These are phyloP conservation scores for Solanum virginianum DNA, from an alignment of 257 asterid genomes.

Conservation along the genomic window DNA sequence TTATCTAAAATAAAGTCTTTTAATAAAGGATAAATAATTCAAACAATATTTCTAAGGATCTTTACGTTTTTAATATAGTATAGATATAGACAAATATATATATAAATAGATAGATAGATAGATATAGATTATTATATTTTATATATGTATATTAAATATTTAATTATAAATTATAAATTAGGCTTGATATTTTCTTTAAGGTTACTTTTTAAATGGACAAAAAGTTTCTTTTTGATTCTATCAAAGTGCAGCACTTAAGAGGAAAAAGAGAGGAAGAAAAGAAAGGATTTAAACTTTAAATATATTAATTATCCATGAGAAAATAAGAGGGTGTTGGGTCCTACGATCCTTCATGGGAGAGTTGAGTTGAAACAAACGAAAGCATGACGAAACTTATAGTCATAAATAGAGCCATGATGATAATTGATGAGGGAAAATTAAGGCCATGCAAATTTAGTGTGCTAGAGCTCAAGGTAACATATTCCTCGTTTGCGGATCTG, in stretches of 20 bases:
- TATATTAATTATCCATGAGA: slow-evolving; percentile 6
- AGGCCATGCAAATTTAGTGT: not conserved
- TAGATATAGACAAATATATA: no score
- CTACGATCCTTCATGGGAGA: not conserved
- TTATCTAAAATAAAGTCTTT: no score
- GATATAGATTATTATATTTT: no score
- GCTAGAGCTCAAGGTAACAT: not conserved
- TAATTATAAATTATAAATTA: not conserved
- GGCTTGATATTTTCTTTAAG: not conserved
- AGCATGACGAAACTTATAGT: slow-evolving; percentile 57
- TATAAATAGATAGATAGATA: no score
- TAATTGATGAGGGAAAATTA: not conserved
- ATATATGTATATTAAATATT: not conserved
- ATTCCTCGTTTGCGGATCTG: fast-evolving
- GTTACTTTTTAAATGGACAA: not conserved
- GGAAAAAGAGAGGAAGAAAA: not conserved
- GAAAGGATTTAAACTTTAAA: not conserved
- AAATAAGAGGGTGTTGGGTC: not conserved
- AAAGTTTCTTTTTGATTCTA: slow-evolving; percentile 1
- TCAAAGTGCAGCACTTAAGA: slow-evolving; percentile 47
- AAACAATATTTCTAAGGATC: no score
- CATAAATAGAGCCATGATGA: not conserved
- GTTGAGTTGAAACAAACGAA: slow-evolving; percentile 31
- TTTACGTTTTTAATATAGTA: no score
- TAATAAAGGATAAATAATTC: no score